Evolutionary conservation across 345 rosid species (phyloP).

Genomic region (Microthlaspi erraticum): DNA sequence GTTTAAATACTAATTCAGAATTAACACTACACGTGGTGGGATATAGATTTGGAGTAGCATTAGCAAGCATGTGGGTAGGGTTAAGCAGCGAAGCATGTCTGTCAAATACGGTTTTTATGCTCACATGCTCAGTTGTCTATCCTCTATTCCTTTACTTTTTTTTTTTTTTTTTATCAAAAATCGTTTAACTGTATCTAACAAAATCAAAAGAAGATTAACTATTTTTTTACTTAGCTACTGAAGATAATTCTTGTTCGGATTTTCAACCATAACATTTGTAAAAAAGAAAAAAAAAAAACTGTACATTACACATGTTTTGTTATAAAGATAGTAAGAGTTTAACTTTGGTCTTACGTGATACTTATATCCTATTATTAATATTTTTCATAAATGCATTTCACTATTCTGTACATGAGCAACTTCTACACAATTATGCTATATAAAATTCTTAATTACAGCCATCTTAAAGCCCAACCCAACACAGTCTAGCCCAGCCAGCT

Average conservation of each 20-base stretch:
- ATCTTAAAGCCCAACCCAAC: constrained; percentile 21
- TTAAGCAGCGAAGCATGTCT: constrained; percentile 44
- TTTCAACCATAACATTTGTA: no score
- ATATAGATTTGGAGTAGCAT: constrained; percentile 33
- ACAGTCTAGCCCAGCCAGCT: constrained; percentile 7
- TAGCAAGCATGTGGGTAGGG: constrained; percentile 41
- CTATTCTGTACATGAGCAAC: constrained; percentile 37
- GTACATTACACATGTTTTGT: no score
- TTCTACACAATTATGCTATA: constrained; percentile 10
- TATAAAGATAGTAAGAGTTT: no score
- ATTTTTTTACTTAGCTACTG: no score
- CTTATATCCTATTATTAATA: no score
- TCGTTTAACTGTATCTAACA: not conserved
- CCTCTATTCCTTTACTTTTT: not conserved
- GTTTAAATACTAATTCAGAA: constrained; percentile 14
- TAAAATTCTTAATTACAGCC: constrained; percentile 32
- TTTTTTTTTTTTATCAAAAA: not conserved
- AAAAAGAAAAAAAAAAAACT: no score
- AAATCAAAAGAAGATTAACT: no score
- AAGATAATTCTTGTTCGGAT: no score
- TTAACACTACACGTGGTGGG: constrained; percentile 8
- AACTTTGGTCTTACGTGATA: no score
- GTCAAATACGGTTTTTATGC: constrained; percentile 19
- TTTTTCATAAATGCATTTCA: not conserved
- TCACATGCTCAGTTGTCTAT: constrained; percentile 20